A percentile compares a stretch with the other conserved stretches of the same genome.
Evolutionary conservation across 148 eudicot genomes (phyloP).

Genomic region (Tetragonia tetragonoides): DNA sequence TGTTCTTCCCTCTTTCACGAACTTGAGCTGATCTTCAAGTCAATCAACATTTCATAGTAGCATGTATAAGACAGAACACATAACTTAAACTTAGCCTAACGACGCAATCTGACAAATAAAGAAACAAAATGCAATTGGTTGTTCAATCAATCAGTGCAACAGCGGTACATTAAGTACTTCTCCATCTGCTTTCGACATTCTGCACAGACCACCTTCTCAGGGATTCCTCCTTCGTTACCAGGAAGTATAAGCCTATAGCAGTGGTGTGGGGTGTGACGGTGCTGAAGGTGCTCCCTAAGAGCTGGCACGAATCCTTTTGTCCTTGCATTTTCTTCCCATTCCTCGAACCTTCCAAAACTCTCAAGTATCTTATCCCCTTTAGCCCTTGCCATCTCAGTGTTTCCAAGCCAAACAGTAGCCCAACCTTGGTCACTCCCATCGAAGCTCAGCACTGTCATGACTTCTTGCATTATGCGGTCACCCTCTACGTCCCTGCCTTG

Average conservation of each 20-base stretch:
- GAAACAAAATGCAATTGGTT: neutral
- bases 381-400: conserved; percentile 48
- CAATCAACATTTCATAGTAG: too few relatives aligned
- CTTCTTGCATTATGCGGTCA: conserved; percentile 63
- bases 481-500: conserved; percentile 45
- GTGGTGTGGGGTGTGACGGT: conserved; percentile 69
- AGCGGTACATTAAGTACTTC: conserved; percentile 88
- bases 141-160: conserved; percentile 59
- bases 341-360: conserved; percentile 35
- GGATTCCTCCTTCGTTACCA: conserved; percentile 39
- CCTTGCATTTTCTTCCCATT: conserved; percentile 51
- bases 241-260: conserved; percentile 84
- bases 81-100: neutral
- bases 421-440: conserved; percentile 77
- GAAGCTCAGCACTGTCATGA: conserved; percentile 58
- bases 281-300: conserved; percentile 37
- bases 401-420: conserved; percentile 64
- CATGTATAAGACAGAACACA: too few relatives aligned
- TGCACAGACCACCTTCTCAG: conserved; percentile 48
- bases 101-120: neutral
- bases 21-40: too few relatives aligned
- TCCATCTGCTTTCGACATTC: conserved; percentile 83
- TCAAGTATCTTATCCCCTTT: conserved; percentile 41
- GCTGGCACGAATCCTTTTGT: conserved; percentile 57
- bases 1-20: too few relatives aligned